Evolutionary conservation across 805 yeast genomes (phyloP).

Genomic region (Metschnikowia baotianmanensis): DNA sequence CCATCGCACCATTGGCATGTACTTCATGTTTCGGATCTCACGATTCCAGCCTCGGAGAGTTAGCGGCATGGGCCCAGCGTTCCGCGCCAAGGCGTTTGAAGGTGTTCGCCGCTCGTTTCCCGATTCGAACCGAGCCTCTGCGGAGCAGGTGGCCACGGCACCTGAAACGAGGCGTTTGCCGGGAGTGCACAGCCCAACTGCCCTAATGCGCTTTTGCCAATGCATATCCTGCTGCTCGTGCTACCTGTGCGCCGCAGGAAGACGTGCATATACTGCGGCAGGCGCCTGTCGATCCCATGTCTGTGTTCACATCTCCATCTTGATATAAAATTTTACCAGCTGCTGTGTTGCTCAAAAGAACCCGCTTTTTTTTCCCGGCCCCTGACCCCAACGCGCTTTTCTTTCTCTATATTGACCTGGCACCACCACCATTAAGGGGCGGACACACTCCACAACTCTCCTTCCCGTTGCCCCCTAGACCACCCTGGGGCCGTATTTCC

Average conservation of each 20-base stretch:
- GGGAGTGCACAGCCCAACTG: constrained; percentile 10
- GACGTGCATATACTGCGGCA: constrained; percentile 9
- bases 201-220: constrained; percentile 8
- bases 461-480: too few relatives aligned
- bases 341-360: background rate
- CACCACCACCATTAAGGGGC: too few relatives aligned
- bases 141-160: background rate
- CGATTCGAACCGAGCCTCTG: background rate
- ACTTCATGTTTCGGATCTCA: too few relatives aligned
- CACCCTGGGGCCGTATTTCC: too few relatives aligned
- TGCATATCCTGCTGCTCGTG: constrained; percentile 5
- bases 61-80: too few relatives aligned
- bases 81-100: too few relatives aligned
- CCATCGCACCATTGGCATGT: too few relatives aligned
- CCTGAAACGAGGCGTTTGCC: constrained; percentile 8
- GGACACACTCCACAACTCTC: too few relatives aligned
- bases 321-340: constrained; percentile 5
- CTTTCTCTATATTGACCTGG: background rate
- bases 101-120: background rate
- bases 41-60: background rate
- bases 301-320: constrained; percentile 2
- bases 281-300: constrained; percentile 12
- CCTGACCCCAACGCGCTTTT: background rate
- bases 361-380: background rate
- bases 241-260: constrained; percentile 6